These are phyloP conservation scores for Kodamaea sp. DNA, from an alignment of 1,139 yeast genomes.

Conservation along the genomic window DNA sequence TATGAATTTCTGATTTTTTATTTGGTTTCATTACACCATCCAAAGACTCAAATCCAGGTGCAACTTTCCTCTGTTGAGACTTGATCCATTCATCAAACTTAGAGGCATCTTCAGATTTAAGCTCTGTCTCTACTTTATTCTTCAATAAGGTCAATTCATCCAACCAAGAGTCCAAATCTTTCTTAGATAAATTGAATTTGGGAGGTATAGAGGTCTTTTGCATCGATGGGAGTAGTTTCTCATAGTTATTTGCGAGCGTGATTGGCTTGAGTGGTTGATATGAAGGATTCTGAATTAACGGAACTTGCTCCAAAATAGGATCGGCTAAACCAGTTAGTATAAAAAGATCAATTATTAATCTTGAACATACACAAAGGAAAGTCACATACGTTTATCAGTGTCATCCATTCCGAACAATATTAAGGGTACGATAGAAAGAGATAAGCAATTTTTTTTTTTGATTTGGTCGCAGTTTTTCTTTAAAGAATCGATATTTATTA, in stretches of 20 bases:
- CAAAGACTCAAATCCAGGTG: conserved; percentile 40
- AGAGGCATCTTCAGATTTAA: conserved; percentile 11
- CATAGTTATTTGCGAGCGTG: conserved; percentile 50
- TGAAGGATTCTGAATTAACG: conserved; percentile 54
- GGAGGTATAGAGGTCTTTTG: conserved; percentile 39
- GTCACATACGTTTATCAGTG: conserved; percentile 22
- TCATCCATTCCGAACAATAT: conserved; percentile 16
- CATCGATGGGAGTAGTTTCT: conserved; percentile 36
- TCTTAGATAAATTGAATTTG: conserved; percentile 26
- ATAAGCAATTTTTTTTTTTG: background rate
- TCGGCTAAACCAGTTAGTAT: conserved; percentile 34
- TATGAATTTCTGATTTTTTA: conserved; percentile 8
- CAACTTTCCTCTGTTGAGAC: conserved; percentile 32
- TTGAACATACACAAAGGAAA: no score
- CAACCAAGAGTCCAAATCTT: conserved; percentile 31
- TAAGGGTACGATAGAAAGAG: background rate
- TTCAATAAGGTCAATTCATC: conserved; percentile 22
- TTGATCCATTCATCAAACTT: conserved; percentile 34
- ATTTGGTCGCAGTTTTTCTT: background rate
- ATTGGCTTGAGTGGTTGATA: conserved; percentile 57
- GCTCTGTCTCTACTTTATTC: conserved; percentile 2
- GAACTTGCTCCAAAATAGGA: conserved; percentile 51
- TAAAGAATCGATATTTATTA: background rate
- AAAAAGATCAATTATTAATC: background rate
- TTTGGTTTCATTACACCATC: conserved; percentile 35